phyloP scores from a whole-genome alignment of 169 alveolate species.

The Perkinsus olseni region DNA sequence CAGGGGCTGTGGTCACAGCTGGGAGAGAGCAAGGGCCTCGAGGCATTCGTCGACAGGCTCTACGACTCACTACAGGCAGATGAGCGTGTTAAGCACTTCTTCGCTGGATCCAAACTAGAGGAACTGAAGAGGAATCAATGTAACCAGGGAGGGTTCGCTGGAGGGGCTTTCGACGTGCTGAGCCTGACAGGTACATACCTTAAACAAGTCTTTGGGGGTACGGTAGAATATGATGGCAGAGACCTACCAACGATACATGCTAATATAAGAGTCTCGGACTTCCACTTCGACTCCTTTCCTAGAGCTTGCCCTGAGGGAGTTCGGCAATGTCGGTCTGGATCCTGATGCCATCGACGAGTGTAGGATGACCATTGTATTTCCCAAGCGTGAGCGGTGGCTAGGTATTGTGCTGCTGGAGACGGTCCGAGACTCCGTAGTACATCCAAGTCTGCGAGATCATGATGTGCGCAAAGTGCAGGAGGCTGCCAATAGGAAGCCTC shows the following conservation, averaged over 20 bases:
- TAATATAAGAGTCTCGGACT: background rate
- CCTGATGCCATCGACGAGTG: background rate
- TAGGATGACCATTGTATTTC: background rate
- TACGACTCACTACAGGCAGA: background rate
- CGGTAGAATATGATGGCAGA: background rate
- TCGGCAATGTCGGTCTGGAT: background rate
- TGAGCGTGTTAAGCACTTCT: background rate
- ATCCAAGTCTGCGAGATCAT: background rate
- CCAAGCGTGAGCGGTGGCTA: background rate
- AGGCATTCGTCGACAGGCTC: background rate
- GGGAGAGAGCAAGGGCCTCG: background rate
- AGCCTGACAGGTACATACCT: background rate
- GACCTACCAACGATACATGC: background rate
- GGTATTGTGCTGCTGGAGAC: background rate
- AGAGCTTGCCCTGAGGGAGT: background rate
- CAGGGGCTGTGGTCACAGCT: background rate
- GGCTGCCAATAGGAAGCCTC: background rate
- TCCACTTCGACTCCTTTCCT: background rate
- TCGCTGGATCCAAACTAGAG: background rate
- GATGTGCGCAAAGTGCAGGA: background rate
- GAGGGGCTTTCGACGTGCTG: background rate
- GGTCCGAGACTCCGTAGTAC: background rate
- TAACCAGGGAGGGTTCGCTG: too few species aligned
- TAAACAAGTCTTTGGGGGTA: background rate
- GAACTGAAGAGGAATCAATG: background rate